phyloP scores from a whole-genome alignment of 2,329 filamentous ascomycete genomes.

The Sarocladium brachiariae region DNA sequence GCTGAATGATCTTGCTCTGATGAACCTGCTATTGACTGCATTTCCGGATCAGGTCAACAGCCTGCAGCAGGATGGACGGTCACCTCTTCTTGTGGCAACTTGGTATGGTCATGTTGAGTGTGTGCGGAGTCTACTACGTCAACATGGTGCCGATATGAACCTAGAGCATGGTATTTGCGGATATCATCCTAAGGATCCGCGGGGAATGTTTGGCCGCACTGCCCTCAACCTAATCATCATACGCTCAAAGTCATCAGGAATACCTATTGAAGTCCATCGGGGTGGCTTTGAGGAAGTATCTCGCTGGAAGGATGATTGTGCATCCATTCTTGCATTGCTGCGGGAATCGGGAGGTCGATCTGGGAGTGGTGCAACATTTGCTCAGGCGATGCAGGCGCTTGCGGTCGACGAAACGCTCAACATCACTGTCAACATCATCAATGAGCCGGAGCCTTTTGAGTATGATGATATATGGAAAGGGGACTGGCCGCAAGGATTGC shows the following conservation, averaged over 20 bases:
- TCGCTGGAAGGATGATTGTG: not conserved
- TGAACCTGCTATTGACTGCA: too few relatives aligned
- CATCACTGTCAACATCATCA: not conserved
- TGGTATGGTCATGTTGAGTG: too few relatives aligned
- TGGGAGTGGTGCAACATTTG: not conserved
- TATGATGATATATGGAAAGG: not conserved
- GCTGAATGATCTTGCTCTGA: too few relatives aligned
- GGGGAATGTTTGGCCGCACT: not conserved
- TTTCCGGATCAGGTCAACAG: too few relatives aligned
- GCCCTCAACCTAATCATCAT: not conserved
- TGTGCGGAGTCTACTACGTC: too few relatives aligned
- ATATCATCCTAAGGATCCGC: not conserved
- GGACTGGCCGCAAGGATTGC: not conserved
- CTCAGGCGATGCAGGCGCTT: not conserved
- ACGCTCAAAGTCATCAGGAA: not conserved
- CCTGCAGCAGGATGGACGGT: too few relatives aligned
- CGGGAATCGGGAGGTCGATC: not conserved
- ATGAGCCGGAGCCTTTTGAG: not conserved
- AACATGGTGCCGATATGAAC: too few relatives aligned
- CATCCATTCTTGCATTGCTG: not conserved
- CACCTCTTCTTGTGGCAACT: too few relatives aligned
- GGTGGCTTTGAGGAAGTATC: not conserved
- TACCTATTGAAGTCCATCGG: not conserved
- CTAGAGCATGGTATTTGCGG: too few relatives aligned
- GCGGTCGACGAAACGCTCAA: not conserved